Evolutionary conservation across 202 grass and related monocot genomes (phyloP), one percentile per base, ranked within the genome.

Genomic region (Dendrocalamus latiflorus): DNA sequence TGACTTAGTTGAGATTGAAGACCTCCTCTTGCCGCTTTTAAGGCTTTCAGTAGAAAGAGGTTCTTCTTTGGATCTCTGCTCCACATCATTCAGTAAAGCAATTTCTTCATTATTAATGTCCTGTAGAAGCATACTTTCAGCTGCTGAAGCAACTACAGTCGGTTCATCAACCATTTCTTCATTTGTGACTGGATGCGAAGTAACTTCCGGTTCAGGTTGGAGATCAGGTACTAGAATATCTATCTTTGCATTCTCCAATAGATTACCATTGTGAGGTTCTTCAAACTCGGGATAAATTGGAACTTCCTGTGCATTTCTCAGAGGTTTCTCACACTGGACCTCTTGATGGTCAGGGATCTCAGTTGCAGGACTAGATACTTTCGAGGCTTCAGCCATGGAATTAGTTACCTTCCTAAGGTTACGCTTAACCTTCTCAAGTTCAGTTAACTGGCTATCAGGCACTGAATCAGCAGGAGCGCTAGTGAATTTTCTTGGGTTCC

Each of bases 371-470:
- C 64, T 84, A 65, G 87, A 73, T 68, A 45, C 84, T 65, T 90
- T 92, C 48, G 87, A 81, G 72, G 84, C 42, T 80, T 92, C 84
- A 0, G 69, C 25, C 54, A 65, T 65, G 73, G 87, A 93, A 84
- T 87, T 97, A 50, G 87, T 86, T 65, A 97, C 91, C 85, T 93
- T 97, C 88, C 94, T 89, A 77, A 97, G 94, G 45, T 50, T 97
- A 60, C 85, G 89, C 42, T 97, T 97, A 70, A 97, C 91, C 77
- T 97, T 97, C 86, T 97, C 95, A 72, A 98, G 91, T 85, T 98
- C 93, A 54, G 85, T 90, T 80, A 93, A 89, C 48, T 92, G 93
- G 65, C 73, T 84, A 80, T 93, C 93, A 77, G 84, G 91, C 36
- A 85, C 86, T 68, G 91, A 68, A 84, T 95, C 91, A 70, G 48